Evolutionary conservation across 805 yeast genomes (phyloP), one percentile per base, ranked within the genome.

Genomic region (Huiozyma sinensis): DNA sequence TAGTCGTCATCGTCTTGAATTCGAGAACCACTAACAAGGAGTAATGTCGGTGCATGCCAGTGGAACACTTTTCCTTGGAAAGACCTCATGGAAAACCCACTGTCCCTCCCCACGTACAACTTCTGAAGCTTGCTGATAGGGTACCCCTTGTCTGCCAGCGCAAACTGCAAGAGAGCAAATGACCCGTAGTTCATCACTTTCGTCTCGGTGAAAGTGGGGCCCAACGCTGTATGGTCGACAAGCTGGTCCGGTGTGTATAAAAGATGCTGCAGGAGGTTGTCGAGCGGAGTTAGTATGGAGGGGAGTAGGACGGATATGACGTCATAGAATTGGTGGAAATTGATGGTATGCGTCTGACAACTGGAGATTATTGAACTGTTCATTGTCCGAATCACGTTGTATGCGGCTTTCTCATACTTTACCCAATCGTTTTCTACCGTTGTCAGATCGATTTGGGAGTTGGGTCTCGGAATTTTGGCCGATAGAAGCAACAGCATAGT

Each of bases 1-100:
- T 54, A 58, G 17, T 56, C 58, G 4, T 42, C 38, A 43, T 56
- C 63, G 48, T 60, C 51, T 5, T 43, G 34, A 8, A 80, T 58
- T 39, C 76, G 58, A 51, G 70, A 72, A 0, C 97, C 97, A 3
- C 77, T 72, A 0, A 90, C 67, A 0, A 89, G 47, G 7, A 89
- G 51, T 1, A 90, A 58, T 0, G 95, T 76, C 0, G 96, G 95
- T 0, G 95, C 92, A 52, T 76, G 79, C 95, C 97, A 90, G 53
- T 88, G 86, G 67, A 86, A 77, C 0, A 82, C 83, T 49, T 81
- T 85, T 44, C 81, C 74, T 62, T 89, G 95, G 46, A 90, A 73
- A 0, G 95, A 82, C 30, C 95, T 67, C 73, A 89, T 85, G 0
- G 95, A 85, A 58, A 84, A 90, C 1, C 97, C 97, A 41, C 53